Evolutionary conservation across 208 protist genomes (phyloP).

Genomic region (Porcisia hertigi): DNA sequence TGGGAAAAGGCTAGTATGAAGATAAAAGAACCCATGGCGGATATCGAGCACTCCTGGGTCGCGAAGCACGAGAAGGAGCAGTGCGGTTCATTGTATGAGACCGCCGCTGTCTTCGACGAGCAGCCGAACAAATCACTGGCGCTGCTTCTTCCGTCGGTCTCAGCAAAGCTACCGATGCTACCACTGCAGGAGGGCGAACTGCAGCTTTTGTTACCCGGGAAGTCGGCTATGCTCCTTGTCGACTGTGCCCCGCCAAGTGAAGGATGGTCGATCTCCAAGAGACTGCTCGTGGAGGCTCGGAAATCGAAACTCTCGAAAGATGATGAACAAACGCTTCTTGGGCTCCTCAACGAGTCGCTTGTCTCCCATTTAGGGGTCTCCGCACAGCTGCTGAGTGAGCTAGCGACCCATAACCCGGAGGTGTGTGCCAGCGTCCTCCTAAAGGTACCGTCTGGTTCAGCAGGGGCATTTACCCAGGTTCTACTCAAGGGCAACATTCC

Average conservation of each 20-base stretch:
- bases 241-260: conserved; percentile 39
- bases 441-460: conserved; percentile 35
- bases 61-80: conserved; percentile 51
- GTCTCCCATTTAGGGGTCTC: conserved; percentile 48
- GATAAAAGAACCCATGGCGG: conserved; percentile 63
- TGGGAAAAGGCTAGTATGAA: conserved; percentile 56
- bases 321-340: conserved; percentile 41
- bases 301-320: conserved; percentile 37
- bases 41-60: conserved; percentile 62
- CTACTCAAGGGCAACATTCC: conserved; percentile 48
- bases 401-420: conserved; percentile 61
- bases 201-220: conserved; percentile 47
- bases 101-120: conserved; percentile 43
- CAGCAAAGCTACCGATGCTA: conserved; percentile 49
- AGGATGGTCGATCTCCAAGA: conserved; percentile 42
- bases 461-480: conserved; percentile 45
- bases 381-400: conserved; percentile 32
- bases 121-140: conserved; percentile 29
- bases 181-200: conserved; percentile 58
- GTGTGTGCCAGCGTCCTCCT: conserved; percentile 52
- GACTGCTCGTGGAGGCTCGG: conserved; percentile 34
- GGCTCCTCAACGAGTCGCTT: conserved; percentile 37
- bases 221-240: conserved; percentile 50
- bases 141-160: conserved; percentile 34
- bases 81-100: conserved; percentile 40